Percentiles rank a stretch among this genome's conserved stretches.
Evolutionary conservation across 176 grass and related monocot genomes (phyloP).

Genomic region (Otatea glauca): DNA sequence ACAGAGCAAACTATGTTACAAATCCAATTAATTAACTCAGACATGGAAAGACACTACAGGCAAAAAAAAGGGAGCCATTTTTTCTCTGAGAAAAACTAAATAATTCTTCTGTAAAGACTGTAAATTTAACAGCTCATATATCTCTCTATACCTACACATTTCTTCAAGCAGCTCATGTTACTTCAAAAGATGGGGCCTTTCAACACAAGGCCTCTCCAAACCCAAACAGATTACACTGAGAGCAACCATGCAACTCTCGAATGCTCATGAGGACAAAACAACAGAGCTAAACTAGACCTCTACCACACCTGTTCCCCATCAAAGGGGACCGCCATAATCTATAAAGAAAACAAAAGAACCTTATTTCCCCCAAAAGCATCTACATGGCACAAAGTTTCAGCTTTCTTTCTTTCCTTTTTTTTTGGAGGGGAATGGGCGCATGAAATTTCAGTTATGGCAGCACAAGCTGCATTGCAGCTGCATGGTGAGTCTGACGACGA

Average conservation of each 20-base stretch:
- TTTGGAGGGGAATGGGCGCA: neutral
- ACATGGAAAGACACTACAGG: neutral
- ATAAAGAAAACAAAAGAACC: neutral
- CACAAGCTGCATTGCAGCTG: neutral
- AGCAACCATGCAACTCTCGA: neutral
- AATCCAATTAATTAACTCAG: neutral
- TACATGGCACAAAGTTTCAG: constrained; percentile 22
- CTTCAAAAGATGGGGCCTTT: constrained; percentile 47
- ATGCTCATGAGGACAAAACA: constrained; percentile 30
- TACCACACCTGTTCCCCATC: neutral
- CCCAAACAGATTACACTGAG: constrained; percentile 13
- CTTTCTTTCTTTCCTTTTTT: neutral
- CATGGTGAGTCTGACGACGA: neutral
- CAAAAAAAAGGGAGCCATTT: neutral
- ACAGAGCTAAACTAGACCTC: constrained; percentile 20
- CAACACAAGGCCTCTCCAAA: constrained; percentile 46
- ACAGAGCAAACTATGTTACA: neutral
- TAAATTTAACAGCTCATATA: constrained; percentile 22
- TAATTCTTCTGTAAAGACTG: neutral
- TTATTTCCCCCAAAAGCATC: constrained; percentile 18
- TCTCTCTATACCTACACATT: constrained; percentile 19
- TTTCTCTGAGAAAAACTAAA: neutral
- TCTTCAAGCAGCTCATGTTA: constrained; percentile 41
- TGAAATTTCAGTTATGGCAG: neutral
- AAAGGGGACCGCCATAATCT: neutral